Percentiles rank a stretch among this genome's conserved stretches.
These are phyloP conservation scores for Cystoderma amianthinum DNA, from an alignment of 768 basidiomycete species.

Conservation along the genomic window DNA sequence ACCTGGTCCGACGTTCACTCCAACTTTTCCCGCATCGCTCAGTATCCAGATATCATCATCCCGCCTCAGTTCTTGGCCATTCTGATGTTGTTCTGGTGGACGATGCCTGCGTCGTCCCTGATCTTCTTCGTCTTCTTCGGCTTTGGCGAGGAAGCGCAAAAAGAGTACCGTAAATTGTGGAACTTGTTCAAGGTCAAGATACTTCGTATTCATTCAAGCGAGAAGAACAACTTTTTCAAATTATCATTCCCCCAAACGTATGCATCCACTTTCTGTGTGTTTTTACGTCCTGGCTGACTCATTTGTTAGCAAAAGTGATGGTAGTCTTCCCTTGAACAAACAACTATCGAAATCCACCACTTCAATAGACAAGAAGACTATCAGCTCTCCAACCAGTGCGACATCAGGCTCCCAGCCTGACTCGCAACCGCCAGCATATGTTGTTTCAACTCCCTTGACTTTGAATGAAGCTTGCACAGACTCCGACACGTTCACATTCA, in stretches of 20 bases:
- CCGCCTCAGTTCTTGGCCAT: constrained; percentile 5
- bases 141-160: constrained; percentile 32
- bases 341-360: background rate
- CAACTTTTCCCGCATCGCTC: constrained; percentile 32
- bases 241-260: background rate
- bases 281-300: too few species aligned
- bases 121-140: constrained; percentile 47
- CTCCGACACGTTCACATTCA: background rate
- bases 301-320: too few species aligned
- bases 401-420: too few species aligned
- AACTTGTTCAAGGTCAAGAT: constrained; percentile 1
- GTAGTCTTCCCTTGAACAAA: too few species aligned
- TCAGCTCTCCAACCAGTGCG: background rate
- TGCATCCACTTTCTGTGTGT: too few species aligned
- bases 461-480: background rate
- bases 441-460: too few species aligned
- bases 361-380: background rate
- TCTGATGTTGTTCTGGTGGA: constrained; percentile 9
- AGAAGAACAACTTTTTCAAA: background rate
- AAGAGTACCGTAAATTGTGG: constrained; percentile 26
- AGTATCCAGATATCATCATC: constrained; percentile 20
- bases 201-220: constrained; percentile 2
- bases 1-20: constrained; percentile 42
- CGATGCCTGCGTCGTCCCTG: constrained; percentile 18
- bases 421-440: background rate